Conservation (phyloP, 2,329 filamentous ascomycete species). For the Balansia obtecta region DNA sequence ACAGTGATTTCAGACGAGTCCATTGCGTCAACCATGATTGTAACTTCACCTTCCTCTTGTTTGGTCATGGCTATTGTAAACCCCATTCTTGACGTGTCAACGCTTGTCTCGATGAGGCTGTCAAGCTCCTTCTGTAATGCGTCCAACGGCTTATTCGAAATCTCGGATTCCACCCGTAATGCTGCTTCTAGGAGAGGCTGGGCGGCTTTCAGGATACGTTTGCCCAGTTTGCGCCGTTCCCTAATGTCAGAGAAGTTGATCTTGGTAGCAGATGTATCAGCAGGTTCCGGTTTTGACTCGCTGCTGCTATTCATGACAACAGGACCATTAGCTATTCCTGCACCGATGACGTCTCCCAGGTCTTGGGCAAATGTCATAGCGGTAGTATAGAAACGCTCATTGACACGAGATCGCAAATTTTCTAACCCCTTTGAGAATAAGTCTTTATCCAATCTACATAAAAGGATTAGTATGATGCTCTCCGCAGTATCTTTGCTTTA, state of each 20-base stretch:
- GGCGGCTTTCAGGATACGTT: conserved; percentile 74
- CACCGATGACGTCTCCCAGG: conserved; percentile 40
- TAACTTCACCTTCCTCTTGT: conserved; percentile 28
- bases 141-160: conserved; percentile 58
- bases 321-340: conserved; percentile 31
- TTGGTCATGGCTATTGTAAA: conserved; percentile 24
- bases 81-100: conserved; percentile 39
- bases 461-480: conserved; percentile 18
- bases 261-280: conserved; percentile 37
- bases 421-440: conserved; percentile 42
- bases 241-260: conserved; percentile 55
- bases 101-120: conserved; percentile 54
- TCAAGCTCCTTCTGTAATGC: conserved; percentile 63
- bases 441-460: conserved; percentile 48
- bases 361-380: conserved; percentile 44
- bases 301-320: not conserved
- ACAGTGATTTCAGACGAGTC: conserved; percentile 35
- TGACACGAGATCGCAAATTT: conserved; percentile 38
- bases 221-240: conserved; percentile 73
- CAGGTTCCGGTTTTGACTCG: conserved; percentile 19
- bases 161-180: conserved; percentile 67
- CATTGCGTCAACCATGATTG: conserved; percentile 39
- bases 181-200: conserved; percentile 69
- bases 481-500: not conserved
- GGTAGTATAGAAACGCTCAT: conserved; percentile 44